Evolutionary conservation across 352 stramenopile genomes (phyloP), one percentile per base, ranked within the genome.

Genomic region (Pythium scleroteichum): DNA sequence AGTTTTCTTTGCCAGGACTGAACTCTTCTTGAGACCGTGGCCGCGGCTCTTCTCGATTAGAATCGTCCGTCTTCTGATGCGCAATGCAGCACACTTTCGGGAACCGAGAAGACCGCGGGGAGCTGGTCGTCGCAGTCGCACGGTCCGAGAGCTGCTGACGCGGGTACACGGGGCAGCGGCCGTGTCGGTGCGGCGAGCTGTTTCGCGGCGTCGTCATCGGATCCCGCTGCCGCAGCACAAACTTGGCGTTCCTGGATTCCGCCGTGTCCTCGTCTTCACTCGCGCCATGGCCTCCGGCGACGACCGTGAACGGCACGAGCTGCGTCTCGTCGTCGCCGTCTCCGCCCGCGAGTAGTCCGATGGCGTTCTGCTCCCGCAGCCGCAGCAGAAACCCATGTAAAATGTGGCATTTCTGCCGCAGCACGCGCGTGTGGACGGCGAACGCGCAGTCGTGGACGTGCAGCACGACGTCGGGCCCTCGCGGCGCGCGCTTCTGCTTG

Each of bases 391-490:
- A 62, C 13, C 65, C 64, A 27, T 79, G 73, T 0, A 91, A 47
- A 22, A 63, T 62, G n/a, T 46, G 64, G 59, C 79, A 75, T 45
- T 73, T 68, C 2, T 46, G 35, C 26, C 75, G 59, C 14, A 88
- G 29, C 26, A 80, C 57, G 1, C 41, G 53, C 4, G 67, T 38
- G 53, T 87, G 74, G 8, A 88, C 17, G 16, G 60, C 60, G 38
- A 92, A 75, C 19, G 76, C 72, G 59, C 82, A 92, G 24, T 58
- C 61, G 23, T 79, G 65, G 0, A 78, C 66, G 51, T 88, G 78
- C 16, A 92, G 51, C 35, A 82, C 49, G 8, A 82, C 53, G 56
- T 91, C 78, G 2, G 53, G 17, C 7, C 33, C 54, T 67, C 60
- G 59, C 53, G 3, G 47, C 39, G 10, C 50, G 22, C n/a, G 68